Evolutionary conservation across 768 basidiomycete species (phyloP), one percentile per base, ranked within the genome.

Genomic region (Gyrodon lividus): DNA sequence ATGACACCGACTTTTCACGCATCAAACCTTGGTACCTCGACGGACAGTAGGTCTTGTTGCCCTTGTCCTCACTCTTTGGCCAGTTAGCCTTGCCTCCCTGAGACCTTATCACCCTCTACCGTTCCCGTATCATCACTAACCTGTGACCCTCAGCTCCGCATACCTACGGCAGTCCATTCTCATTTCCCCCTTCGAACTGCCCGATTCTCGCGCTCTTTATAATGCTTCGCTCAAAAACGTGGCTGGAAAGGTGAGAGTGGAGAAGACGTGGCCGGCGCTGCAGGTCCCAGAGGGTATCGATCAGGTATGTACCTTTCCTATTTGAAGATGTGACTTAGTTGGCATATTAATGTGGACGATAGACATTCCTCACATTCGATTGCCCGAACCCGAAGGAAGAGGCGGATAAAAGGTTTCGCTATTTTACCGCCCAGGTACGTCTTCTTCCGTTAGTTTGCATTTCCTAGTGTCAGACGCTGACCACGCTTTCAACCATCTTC

Each of bases 21-120:
- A 89, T 98, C 61, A 98, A 97, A 71, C 91, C 93, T 1, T 98
- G 97, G 97, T 97, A 95, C 68, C 80, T 98, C 10, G 96, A 98
- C 59, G 89, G 87, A 65, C 82, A 92, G 95, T 97, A 70, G 64
- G 91, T 73, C 9, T 40, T n/a, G 44, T 1, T 31, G 31, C 31
- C 31, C 9, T 6, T 10, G 7, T 30, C 10, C 31, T 31, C 2
- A 30, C 30, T 31, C 54, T 54, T 12, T 31, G 17, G 34, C 20
- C 14, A n/a, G 23, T 14, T 28, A 20, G 17, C 87, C 88, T 2
- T 92, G 90, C 91, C 92, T 89, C 64, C 77, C 92, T 5, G 37
- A 35, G 92, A 95, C 58, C 83, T 83, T 8, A n/a, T 28, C 28
- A 60, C 82, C 87, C 89, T 91, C 68, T 58, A 84, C 74, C 13